A percentile compares a stretch with the other conserved stretches of the same genome.
These are phyloP conservation scores for Globisporangium canariense DNA, from an alignment of 352 stramenopile species.

Conservation along the genomic window DNA sequence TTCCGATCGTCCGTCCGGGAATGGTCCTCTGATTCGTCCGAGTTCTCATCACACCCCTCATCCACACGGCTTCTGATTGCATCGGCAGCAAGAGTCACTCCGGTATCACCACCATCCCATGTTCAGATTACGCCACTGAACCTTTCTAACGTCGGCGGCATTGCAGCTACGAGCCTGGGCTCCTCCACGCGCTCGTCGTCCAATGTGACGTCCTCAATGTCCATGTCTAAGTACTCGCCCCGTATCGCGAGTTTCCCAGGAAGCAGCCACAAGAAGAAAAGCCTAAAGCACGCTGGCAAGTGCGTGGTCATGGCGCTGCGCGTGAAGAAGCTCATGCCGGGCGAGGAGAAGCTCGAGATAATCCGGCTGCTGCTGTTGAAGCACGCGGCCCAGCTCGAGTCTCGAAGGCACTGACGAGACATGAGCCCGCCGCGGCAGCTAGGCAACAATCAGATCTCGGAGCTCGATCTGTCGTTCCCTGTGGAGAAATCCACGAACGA, in stretches of 20 bases:
- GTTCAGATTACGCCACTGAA: constrained; percentile 7
- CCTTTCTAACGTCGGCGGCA: background rate
- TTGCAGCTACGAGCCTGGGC: background rate
- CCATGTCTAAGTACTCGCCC: background rate
- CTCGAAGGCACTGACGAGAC: background rate
- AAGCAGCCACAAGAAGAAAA: constrained; percentile 21
- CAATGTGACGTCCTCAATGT: background rate
- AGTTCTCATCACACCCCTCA: constrained; percentile 3
- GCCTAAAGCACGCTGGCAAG: constrained; percentile 53
- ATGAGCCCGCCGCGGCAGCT: background rate
- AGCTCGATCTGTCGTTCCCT: constrained; percentile 3
- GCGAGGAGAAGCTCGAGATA: constrained; percentile 49
- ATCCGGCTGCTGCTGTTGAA: constrained; percentile 48
- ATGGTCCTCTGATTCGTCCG: constrained; percentile 8
- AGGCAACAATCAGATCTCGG: background rate
- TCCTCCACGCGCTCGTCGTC: background rate
- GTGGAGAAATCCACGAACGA: background rate
- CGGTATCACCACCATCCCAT: background rate
- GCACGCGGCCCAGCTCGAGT: constrained; percentile 11
- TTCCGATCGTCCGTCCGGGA: constrained; percentile 11
- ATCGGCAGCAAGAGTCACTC: background rate
- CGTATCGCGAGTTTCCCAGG: background rate
- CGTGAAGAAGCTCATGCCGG: constrained; percentile 42
- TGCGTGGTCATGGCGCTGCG: constrained; percentile 67
- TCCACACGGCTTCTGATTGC: background rate